phyloP scores from a whole-genome alignment of 2,329 filamentous ascomycete species.

The Cladosporium colombiae region DNA sequence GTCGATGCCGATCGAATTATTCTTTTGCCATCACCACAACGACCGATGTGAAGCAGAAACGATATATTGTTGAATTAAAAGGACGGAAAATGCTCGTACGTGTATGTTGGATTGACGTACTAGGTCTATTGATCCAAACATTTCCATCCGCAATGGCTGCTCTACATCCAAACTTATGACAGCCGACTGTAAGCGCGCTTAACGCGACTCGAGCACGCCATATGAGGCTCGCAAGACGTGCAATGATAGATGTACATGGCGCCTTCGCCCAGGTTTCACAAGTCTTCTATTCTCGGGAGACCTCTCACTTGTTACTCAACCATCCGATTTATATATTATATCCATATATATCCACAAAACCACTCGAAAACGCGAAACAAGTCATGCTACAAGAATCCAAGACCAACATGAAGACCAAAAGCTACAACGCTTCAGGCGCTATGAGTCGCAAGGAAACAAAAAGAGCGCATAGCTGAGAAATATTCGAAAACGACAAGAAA shows the following conservation, averaged over 20 bases:
- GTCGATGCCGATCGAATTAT: neutral
- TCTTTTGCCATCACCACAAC: neutral
- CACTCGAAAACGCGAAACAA: conserved; percentile 1
- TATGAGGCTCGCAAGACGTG: conserved; percentile 14
- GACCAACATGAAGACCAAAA: neutral
- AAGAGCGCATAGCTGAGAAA: neutral
- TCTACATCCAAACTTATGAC: neutral
- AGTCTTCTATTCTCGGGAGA: neutral
- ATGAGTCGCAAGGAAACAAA: neutral
- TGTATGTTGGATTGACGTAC: neutral
- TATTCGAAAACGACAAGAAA: neutral
- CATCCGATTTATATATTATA: neutral
- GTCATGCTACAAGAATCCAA: neutral
- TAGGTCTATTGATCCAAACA: neutral
- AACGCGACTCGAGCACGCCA: conserved; percentile 8
- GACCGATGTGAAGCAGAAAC: neutral
- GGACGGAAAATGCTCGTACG: neutral
- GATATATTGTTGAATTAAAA: neutral
- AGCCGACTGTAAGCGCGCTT: neutral
- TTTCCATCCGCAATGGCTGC: neutral
- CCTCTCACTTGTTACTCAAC: neutral
- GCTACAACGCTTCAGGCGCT: conserved; percentile 3
- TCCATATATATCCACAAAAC: neutral
- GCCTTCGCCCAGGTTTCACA: neutral
- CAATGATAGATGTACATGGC: neutral